Base-by-base conservation (phyloP, 2,329 filamentous ascomycete genomes). In the Sclerotiophoma versabilis region DNA sequence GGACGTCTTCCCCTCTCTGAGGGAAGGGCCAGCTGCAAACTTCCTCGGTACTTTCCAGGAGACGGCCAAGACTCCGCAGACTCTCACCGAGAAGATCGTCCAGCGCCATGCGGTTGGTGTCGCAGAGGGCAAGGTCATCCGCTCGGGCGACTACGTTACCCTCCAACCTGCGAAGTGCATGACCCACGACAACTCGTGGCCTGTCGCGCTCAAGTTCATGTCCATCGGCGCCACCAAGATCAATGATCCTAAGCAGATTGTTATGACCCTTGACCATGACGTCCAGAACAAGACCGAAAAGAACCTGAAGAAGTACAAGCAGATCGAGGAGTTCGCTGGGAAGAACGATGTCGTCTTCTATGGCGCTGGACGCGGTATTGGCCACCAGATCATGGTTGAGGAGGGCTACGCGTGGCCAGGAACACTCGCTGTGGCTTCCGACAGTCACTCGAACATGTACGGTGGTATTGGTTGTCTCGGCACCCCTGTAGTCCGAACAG, bases 311-410 rank as follows among this genome's bases (percentile, higher is more conserved):
- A 97, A 97, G 70, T 97, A 96, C 74, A 71, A 75, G 14, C 84
- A 89, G 66, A 96, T 97, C 46, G 86, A 95, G 71, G 83, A 87
- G 58, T 96, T 98, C 76, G 93, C 91, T 1, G 81, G 83, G 67
- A 81, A 86, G 58, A 91, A 97, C 54, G 90, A 89, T 2, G 83
- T 96, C 0, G 81, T 87, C 52, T 92, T 93, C 71, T 96, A 88
- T 66, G 87, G 87, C 1, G 88, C 91, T 0, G 91, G 90, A 1
- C 77, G 85, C 37, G 91, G 91, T 11, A 96, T 96, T 67, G 93
- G 92, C 0, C 93, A 97, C 73, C 93, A 97, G 74, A 88, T 93
- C 63, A 92, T 95, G 89, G 85, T 96, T 0, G 92, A 96, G 73
- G 91, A 91, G 73, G 88, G 87, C 12, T 92, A 82, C 80, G 89